A percentile compares a stretch with the other conserved stretches of the same genome.
phyloP scores from a whole-genome alignment of 768 basidiomycete genomes.

The Tulasnella sp. region DNA sequence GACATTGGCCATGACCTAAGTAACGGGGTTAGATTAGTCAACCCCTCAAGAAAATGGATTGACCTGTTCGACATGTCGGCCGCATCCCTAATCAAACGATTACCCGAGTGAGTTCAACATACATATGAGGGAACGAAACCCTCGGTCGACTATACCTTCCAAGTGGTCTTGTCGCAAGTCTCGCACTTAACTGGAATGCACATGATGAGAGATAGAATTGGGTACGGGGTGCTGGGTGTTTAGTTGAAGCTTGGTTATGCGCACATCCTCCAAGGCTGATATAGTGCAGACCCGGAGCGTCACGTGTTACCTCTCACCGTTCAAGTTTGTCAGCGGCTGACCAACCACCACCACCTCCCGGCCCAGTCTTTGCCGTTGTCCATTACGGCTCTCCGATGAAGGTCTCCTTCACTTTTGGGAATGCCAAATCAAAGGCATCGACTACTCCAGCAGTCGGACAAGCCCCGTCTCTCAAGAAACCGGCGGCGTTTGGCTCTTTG shows the following conservation, averaged over 20 bases:
- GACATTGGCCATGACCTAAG: constrained; percentile 17
- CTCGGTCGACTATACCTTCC: neutral
- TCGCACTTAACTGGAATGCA: constrained; percentile 13
- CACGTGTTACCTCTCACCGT: neutral
- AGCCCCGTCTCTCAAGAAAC: constrained; percentile 45
- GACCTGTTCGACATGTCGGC: constrained; percentile 16
- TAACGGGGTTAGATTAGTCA: neutral
- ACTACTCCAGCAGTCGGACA: constrained; percentile 43
- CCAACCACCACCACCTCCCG: neutral
- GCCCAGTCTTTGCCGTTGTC: neutral
- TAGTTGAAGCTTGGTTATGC: neutral
- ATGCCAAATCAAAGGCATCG: constrained; percentile 35
- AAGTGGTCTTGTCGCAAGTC: constrained; percentile 15
- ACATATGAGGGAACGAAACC: neutral
- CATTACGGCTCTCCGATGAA: constrained; percentile 36
- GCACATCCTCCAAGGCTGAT: neutral
- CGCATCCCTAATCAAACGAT: constrained; percentile 6
- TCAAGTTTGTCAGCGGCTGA: neutral
- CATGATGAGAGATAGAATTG: neutral
- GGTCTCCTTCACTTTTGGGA: constrained; percentile 74
- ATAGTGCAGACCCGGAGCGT: neutral
- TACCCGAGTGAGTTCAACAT: neutral
- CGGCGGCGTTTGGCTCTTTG: constrained; percentile 54
- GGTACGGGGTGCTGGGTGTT: neutral
- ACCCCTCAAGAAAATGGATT: neutral